Percentiles rank a stretch among this genome's conserved stretches.
Evolutionary conservation across 345 rosid genomes (phyloP).

Genomic region (Noccaea caerulescens): DNA sequence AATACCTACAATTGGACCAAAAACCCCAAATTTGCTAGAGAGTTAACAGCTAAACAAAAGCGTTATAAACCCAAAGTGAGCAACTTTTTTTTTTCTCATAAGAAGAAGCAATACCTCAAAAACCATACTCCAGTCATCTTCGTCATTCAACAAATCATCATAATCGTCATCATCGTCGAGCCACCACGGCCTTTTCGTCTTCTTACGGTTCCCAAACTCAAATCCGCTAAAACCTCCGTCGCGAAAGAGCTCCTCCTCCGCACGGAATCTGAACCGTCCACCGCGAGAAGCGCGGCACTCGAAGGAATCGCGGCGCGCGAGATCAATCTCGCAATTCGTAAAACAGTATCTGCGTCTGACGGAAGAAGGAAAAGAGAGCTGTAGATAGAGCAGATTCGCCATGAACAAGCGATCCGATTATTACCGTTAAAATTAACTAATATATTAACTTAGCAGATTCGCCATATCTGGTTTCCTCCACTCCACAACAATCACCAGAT

Average conservation of each 20-base stretch:
- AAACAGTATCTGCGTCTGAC: slow-evolving; percentile 9
- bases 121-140: slow-evolving; percentile 57
- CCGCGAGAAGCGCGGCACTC: slow-evolving; percentile 42
- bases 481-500: not conserved
- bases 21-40: not conserved
- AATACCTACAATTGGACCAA: slow-evolving; percentile 51
- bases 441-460: too few relatives aligned
- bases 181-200: slow-evolving; percentile 58
- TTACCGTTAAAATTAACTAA: not conserved
- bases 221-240: slow-evolving; percentile 39
- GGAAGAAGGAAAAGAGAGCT: slow-evolving; percentile 34
- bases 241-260: slow-evolving; percentile 42
- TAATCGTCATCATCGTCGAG: slow-evolving; percentile 44
- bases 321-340: slow-evolving; percentile 11
- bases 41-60: not conserved
- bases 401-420: not conserved
- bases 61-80: not conserved
- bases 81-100: not conserved
- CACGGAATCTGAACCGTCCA: slow-evolving; percentile 40
- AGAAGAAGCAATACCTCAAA: slow-evolving; percentile 57
- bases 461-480: too few relatives aligned
- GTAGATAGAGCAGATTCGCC: slow-evolving; percentile 40
- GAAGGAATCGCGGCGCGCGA: slow-evolving; percentile 32
- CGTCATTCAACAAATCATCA: slow-evolving; percentile 45
- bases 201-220: slow-evolving; percentile 40